Evolutionary conservation across 2,329 filamentous ascomycete genomes (phyloP).

Genomic region (Epichloe brachyelytri): DNA sequence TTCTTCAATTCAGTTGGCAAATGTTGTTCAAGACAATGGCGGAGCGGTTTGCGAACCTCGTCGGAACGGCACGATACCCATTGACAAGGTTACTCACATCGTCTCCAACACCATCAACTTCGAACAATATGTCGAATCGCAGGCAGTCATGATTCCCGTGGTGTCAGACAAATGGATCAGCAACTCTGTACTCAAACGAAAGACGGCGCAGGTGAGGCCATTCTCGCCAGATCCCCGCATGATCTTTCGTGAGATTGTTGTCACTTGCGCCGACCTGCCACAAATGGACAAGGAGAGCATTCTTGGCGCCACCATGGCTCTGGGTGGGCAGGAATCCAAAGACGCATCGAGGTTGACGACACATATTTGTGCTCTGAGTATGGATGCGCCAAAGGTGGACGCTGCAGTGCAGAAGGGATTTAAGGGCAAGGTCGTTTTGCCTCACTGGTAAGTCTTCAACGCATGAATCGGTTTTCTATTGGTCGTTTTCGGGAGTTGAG

Average conservation of each 20-base stretch:
- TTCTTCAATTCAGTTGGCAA: constrained; percentile 23
- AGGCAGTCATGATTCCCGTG: constrained; percentile 69
- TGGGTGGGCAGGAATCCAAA: constrained; percentile 71
- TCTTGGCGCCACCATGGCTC: constrained; percentile 72
- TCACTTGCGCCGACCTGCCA: constrained; percentile 76
- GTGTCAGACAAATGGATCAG: constrained; percentile 74
- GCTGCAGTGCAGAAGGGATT: constrained; percentile 51
- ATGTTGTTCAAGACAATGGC: constrained; percentile 34
- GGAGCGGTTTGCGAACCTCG: constrained; percentile 34
- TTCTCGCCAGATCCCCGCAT: constrained; percentile 84
- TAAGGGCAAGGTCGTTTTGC: constrained; percentile 72
- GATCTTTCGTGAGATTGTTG: constrained; percentile 74
- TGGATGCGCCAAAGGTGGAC: constrained; percentile 60
- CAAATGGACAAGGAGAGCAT: constrained; percentile 84
- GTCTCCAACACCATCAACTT: constrained; percentile 75
- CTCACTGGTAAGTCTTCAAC: constrained; percentile 60
- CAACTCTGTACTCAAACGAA: constrained; percentile 53
- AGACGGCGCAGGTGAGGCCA: constrained; percentile 64
- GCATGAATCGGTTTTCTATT: not conserved
- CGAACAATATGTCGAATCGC: constrained; percentile 64
- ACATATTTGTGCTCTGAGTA: constrained; percentile 72
- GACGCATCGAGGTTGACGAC: constrained; percentile 64
- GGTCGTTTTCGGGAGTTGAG: no score
- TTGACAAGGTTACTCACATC: constrained; percentile 40
- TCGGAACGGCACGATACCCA: constrained; percentile 34